A percentile compares a stretch with the other conserved stretches of the same genome.
phyloP scores from a whole-genome alignment of 2,329 filamentous ascomycete genomes.

The Xylaria sp. region DNA sequence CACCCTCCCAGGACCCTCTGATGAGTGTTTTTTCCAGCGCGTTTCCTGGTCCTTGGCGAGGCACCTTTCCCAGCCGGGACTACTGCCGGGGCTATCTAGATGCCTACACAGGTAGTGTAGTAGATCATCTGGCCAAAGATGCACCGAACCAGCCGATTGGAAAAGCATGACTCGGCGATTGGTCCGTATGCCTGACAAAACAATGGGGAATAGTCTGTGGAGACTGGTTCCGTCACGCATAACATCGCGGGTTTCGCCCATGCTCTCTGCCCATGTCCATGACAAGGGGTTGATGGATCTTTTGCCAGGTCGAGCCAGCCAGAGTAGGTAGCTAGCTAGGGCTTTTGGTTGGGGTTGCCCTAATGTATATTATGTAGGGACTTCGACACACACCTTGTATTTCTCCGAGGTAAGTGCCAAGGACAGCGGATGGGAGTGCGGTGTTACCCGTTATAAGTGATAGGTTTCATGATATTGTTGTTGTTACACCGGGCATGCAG shows the following conservation, averaged over 20 bases:
- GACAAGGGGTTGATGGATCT: constrained; percentile 1
- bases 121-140: constrained; percentile 8
- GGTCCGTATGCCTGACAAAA: background rate
- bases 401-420: background rate
- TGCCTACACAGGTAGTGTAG: background rate
- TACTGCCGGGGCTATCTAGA: background rate
- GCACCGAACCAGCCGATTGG: constrained; percentile 30
- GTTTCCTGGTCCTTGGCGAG: background rate
- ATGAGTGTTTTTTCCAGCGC: constrained; percentile 10
- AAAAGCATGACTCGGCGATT: constrained; percentile 8
- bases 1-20: background rate
- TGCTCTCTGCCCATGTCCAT: too few species aligned
- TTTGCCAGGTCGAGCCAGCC: background rate
- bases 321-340: background rate
- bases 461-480: background rate
- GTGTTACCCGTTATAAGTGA: background rate
- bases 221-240: background rate
- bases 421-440: too few species aligned
- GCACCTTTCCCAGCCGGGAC: constrained; percentile 12
- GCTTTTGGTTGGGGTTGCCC: constrained; percentile 11
- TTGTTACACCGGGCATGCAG: background rate
- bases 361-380: background rate
- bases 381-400: background rate
- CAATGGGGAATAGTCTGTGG: constrained; percentile 14
- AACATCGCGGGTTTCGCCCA: background rate